Evolutionary conservation across 1,284 basidiomycete species (phyloP), one percentile per base, ranked within the genome.

Genomic region (Phlebopus sp.): DNA sequence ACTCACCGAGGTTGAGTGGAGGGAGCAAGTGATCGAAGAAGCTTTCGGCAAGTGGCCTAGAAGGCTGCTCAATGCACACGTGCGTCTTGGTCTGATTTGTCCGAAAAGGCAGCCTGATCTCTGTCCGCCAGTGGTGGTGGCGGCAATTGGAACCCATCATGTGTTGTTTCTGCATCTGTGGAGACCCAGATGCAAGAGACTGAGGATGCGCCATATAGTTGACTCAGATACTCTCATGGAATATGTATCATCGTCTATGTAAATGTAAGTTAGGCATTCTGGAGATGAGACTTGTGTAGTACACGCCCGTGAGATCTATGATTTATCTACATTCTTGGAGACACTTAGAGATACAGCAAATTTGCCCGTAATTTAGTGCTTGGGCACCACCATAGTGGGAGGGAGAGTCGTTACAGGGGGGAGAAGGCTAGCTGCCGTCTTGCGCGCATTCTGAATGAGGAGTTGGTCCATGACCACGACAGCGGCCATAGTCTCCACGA

Each of bases 401-500:
- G 93, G 94, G 19, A 96, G 76, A 14, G 89, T 91, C 21, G 83
- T 88, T 59, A 95, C 78, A 10, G 86, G 76, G 11, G 93, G 90
- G 11, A 90, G 75, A 30, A 86, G 69, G 29, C 74, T 58, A 1
- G 80, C 75, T 4, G 93, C 80, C 2, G 83, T 74, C 60, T 76
- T 77, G 49, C 94, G 82, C 15, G 92, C 78, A 58, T 92, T 89
- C 71, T 97, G 94, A 51, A 90, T 82, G 38, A 97, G 77, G 50
- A 96, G 72, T 59, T 86, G 80, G 67, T 99, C 97, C 87, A 99
- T 94, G 59, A 97, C 78, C 52, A 97, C 95, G 37, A 99, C 76
- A 17, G 90, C 87, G 1, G 96, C 93, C 97, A 99, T 99, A 1
- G 92, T 85, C 74, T 99, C 97, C 25, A 99, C 95, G 60, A 99